Percentiles rank a stretch among this genome's conserved stretches.
These are phyloP conservation scores for Fusarium albosuccineum DNA, from an alignment of 2,329 filamentous ascomycete species.

Conservation along the genomic window DNA sequence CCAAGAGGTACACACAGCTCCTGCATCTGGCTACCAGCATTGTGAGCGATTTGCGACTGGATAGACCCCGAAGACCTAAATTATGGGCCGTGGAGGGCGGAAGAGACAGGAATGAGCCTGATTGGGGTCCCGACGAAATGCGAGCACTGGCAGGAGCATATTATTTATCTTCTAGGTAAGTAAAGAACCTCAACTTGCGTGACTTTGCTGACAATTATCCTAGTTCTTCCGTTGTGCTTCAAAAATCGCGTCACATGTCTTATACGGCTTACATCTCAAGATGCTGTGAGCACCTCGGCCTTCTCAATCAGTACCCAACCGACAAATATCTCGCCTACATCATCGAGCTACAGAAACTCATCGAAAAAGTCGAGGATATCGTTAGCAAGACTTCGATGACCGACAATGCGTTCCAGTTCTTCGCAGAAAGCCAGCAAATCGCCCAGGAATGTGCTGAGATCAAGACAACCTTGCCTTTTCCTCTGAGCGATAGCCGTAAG, in stretches of 20 bases:
- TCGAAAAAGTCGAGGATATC: slow-evolving; percentile 45
- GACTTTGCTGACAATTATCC: neutral
- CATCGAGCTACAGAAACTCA: slow-evolving; percentile 41
- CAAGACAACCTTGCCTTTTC: slow-evolving; percentile 43
- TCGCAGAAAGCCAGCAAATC: slow-evolving; percentile 22
- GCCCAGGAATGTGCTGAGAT: slow-evolving; percentile 16
- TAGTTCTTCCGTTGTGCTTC: slow-evolving; percentile 49
- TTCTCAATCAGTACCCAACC: slow-evolving; percentile 22
- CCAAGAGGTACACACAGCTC: slow-evolving; percentile 47
- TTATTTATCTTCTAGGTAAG: slow-evolving; percentile 48
- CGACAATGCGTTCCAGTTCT: slow-evolving; percentile 12
- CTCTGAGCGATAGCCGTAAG: slow-evolving; percentile 49
- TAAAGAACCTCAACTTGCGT: accelerated
- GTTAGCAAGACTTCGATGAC: slow-evolving; percentile 1
- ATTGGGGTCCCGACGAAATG: slow-evolving; percentile 47
- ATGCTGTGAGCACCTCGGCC: slow-evolving; percentile 42
- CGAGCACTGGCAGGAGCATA: slow-evolving; percentile 48
- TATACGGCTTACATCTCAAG: slow-evolving; percentile 41
- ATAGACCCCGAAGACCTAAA: slow-evolving; percentile 42
- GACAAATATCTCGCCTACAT: slow-evolving; percentile 47
- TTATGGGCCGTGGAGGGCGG: slow-evolving; percentile 45
- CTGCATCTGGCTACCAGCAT: slow-evolving; percentile 49
- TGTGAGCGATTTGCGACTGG: slow-evolving; percentile 48
- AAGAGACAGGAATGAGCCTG: slow-evolving; percentile 32
- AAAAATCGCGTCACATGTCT: slow-evolving; percentile 46